A percentile compares a stretch with the other conserved stretches of the same genome.
These are phyloP conservation scores for Themeda triandra DNA, from an alignment of 176 grass and related monocot species.

Conservation along the genomic window DNA sequence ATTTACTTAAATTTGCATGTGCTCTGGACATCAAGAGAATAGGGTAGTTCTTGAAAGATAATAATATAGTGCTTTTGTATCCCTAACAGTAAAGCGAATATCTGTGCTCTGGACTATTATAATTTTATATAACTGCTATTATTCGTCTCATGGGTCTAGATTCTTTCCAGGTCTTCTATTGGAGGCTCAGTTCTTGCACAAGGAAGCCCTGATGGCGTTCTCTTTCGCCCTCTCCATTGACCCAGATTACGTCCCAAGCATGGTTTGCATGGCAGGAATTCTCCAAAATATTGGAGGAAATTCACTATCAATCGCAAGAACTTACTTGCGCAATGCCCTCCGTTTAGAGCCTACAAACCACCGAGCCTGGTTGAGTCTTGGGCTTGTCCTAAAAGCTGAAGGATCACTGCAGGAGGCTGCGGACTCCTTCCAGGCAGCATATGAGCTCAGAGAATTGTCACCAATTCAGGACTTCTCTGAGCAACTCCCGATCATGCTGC, in stretches of 20 bases:
- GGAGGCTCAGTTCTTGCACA: constrained; percentile 72
- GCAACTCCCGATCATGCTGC: constrained; percentile 46
- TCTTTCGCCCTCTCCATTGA: constrained; percentile 72
- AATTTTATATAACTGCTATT: background rate
- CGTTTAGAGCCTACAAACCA: constrained; percentile 72
- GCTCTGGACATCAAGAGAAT: background rate
- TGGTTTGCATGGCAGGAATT: constrained; percentile 82
- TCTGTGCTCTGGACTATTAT: no score
- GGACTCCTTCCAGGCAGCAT: constrained; percentile 84
- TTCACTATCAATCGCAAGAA: constrained; percentile 57
- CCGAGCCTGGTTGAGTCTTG: constrained; percentile 77
- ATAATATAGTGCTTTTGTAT: background rate
- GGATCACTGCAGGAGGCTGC: constrained; percentile 68
- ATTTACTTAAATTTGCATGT: background rate
- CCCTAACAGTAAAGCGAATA: background rate
- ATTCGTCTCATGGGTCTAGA: background rate
- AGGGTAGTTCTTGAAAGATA: background rate
- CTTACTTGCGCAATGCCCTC: constrained; percentile 66
- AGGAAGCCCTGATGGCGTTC: constrained; percentile 75
- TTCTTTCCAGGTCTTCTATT: constrained; percentile 59
- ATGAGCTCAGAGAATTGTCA: constrained; percentile 71
- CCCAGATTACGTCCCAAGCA: constrained; percentile 78
- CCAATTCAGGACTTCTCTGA: constrained; percentile 62
- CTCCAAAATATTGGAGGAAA: constrained; percentile 58
- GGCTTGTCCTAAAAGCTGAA: constrained; percentile 65